These are phyloP conservation scores for Saccharomyces hybrid DNA, from an alignment of 1,139 yeast species.

Conservation along the genomic window DNA sequence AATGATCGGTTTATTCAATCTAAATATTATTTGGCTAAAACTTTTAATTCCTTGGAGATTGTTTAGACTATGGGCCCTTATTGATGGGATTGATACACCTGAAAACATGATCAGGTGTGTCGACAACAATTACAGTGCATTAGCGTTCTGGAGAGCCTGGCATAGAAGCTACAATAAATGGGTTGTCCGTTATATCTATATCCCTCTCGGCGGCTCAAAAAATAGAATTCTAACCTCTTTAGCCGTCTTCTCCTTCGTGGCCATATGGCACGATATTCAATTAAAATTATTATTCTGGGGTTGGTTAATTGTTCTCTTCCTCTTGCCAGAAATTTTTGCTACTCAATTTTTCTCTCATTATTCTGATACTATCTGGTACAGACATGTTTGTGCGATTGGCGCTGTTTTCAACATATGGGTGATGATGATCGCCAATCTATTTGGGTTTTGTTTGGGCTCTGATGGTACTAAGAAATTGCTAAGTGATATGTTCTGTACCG, in stretches of 20 bases:
- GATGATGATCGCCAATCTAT: constrained; percentile 95
- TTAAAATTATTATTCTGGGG: constrained; percentile 86
- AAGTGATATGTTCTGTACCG: constrained; percentile 62
- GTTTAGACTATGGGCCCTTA: constrained; percentile 81
- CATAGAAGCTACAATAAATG: constrained; percentile 88
- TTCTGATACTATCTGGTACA: constrained; percentile 51
- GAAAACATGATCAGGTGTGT: constrained; percentile 96
- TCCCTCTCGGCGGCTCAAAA: constrained; percentile 79
- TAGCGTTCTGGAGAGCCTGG: constrained; percentile 98
- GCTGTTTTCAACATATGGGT: constrained; percentile 88
- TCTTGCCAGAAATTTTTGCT: constrained; percentile 77
- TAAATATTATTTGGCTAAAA: constrained; percentile 87
- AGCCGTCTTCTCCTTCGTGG: constrained; percentile 88
- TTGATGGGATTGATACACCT: constrained; percentile 92
- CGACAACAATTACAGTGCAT: constrained; percentile 84
- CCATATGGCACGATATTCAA: constrained; percentile 96
- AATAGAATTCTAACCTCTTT: constrained; percentile 65
- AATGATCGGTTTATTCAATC: constrained; percentile 86
- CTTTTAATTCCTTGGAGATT: constrained; percentile 91
- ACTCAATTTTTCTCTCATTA: constrained; percentile 39
- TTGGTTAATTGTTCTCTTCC: constrained; percentile 80
- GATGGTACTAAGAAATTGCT: constrained; percentile 71
- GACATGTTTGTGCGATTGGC: constrained; percentile 77
- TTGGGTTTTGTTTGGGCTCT: constrained; percentile 86
- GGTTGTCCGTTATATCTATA: constrained; percentile 73